phyloP scores from a whole-genome alignment of 1,284 basidiomycete genomes.

The Cystobasidium pallidum region DNA sequence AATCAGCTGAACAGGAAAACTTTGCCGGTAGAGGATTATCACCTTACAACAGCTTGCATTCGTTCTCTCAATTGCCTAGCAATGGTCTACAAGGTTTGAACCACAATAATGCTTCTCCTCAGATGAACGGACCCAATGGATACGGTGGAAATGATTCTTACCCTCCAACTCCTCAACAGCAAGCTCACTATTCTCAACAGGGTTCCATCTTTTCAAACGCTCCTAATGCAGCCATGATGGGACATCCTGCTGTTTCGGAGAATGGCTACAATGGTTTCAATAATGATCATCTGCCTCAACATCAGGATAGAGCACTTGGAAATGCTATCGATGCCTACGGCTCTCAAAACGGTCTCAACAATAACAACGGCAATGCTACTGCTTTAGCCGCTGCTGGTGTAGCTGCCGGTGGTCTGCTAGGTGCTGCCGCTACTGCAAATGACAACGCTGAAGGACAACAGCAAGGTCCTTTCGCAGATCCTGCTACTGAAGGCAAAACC shows the following conservation, averaged over 20 bases:
- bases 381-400: conserved; percentile 18
- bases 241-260: background rate
- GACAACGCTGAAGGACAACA: conserved; percentile 10
- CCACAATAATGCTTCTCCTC: background rate
- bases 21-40: conserved; percentile 32
- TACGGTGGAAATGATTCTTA: conserved; percentile 30
- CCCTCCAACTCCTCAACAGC: conserved; percentile 32
- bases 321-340: conserved; percentile 19
- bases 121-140: background rate
- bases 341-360: conserved; percentile 6
- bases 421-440: background rate
- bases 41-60: conserved; percentile 8
- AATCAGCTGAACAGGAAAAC: conserved; percentile 27
- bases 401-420: conserved; percentile 3
- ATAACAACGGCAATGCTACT: conserved; percentile 7
- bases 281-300: conserved; percentile 15
- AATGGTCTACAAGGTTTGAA: conserved; percentile 5
- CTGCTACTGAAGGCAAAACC: conserved; percentile 50
- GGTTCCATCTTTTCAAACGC: conserved; percentile 9
- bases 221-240: conserved; percentile 16
- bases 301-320: conserved; percentile 4
- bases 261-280: background rate
- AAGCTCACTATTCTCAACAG: conserved; percentile 22
- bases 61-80: conserved; percentile 7
- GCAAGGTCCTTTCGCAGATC: conserved; percentile 50